A percentile compares a stretch with the other conserved stretches of the same genome.
phyloP scores from a whole-genome alignment of 1,284 basidiomycete genomes.

The Vanrija humicola region DNA sequence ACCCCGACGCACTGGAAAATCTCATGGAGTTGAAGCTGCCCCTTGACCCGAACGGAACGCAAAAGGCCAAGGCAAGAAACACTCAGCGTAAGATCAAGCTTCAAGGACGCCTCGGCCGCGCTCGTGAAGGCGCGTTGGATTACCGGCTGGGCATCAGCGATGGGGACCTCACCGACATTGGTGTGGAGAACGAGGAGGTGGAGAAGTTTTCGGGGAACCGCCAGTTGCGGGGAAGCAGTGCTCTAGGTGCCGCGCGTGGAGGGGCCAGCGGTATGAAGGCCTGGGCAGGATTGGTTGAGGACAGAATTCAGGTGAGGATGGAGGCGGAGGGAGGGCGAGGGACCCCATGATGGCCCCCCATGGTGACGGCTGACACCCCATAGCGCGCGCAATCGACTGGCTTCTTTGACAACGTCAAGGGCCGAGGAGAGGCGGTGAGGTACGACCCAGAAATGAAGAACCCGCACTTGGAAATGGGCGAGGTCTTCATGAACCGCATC shows the following conservation, averaged over 20 bases:
- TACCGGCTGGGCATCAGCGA: constrained; percentile 57
- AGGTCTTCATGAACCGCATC: constrained; percentile 84
- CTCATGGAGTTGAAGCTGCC: constrained; percentile 41
- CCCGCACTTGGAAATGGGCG: constrained; percentile 61
- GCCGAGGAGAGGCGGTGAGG: constrained; percentile 67
- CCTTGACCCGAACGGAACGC: constrained; percentile 54
- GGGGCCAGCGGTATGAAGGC: constrained; percentile 58
- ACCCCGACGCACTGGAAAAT: constrained; percentile 32
- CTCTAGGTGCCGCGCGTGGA: constrained; percentile 40
- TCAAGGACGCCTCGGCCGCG: constrained; percentile 60
- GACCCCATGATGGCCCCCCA: too few relatives aligned
- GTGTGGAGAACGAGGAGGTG: constrained; percentile 46
- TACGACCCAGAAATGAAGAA: constrained; percentile 65
- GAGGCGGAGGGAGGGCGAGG: neutral
- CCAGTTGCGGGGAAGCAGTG: constrained; percentile 49
- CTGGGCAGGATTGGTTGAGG: constrained; percentile 71
- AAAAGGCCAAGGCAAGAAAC: constrained; percentile 56
- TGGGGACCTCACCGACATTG: constrained; percentile 48
- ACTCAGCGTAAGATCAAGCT: constrained; percentile 55
- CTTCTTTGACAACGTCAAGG: constrained; percentile 66
- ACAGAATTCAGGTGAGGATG: constrained; percentile 65
- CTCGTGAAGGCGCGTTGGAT: constrained; percentile 69
- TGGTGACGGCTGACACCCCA: neutral
- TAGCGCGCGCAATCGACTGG: constrained; percentile 55
- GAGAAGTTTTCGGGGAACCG: constrained; percentile 54